Evolutionary conservation across 2,329 filamentous ascomycete species (phyloP), one percentile per base, ranked within the genome.

Genomic region (Penicillium palitans): DNA sequence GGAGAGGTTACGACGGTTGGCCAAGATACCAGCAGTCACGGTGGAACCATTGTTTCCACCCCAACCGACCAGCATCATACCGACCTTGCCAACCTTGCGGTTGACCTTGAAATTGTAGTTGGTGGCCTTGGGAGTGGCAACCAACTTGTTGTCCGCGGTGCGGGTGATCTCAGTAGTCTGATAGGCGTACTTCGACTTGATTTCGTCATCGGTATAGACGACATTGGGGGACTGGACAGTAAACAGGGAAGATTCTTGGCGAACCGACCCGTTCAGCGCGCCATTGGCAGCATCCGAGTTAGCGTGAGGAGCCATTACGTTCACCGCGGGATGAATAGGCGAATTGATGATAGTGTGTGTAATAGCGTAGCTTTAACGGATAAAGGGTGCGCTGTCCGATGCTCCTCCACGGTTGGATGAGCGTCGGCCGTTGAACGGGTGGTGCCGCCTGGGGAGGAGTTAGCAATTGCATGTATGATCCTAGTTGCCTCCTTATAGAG

Each of bases 21-120:
- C 95, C 74, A 99, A 85, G 78, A 99, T 96, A 76, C 93, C 95
- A 62, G 95, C 95, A 60, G 95, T 98, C 62, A 99, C 91, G 58
- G 95, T 99, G 66, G 91, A 91, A 66, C 95, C 95, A 75, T 99
- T 99, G 86, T 99, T 99, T 73, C 95, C 95, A 78, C 95, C 95
- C 87, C 90, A 93, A 64, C 95, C 95, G 67, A 99, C 93, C 66
- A 99, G 85, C 95, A 99, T 98, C 81, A 97, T 86, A 73, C 95
- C 95, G 67, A 91, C 86, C 84, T 93, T 96, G 78, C 92, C 91
- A 60, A 98, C 85, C 78, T 90, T 90, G 76, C 93, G 91, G 75
- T 96, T 90, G 72, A 95, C 90, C 84, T 96, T 96, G 89, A 99
- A 98, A 83, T 97, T 89, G 78, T 98, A 99, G 68, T 88, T 80